Evolutionary conservation across 1,284 basidiomycete genomes (phyloP), one percentile per base, ranked within the genome.

Genomic region (Phellopilus nigrolimitatus): DNA sequence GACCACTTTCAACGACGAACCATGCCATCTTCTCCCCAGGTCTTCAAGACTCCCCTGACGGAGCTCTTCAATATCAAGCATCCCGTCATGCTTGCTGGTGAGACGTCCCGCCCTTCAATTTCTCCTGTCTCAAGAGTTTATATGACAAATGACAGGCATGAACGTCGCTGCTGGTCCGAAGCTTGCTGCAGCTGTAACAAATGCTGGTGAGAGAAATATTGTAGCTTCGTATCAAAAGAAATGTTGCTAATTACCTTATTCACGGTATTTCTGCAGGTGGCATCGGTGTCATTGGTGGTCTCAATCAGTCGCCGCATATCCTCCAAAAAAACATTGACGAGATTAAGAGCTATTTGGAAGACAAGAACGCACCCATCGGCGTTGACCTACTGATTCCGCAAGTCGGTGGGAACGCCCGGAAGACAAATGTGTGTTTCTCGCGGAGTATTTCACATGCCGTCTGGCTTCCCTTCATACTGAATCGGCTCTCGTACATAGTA

Each of bases 261-360:
- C 13, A 27, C 8, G 12, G 6, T 17, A 22, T 36, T 7, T 30
- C 17, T 33, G 34, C 49, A 78, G 80, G 83, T 53, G 91, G 89
- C 5, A 80, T 94, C 57, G 91, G 91, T 19, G 87, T 91, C 59
- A 90, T 93, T 57, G 91, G 90, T 4, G 89, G 90, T 34, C 67
- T 91, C 31, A 76, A 79, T 34, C 81, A 83, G 61, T 84, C 74
- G 56, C 84, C 86, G 10, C 83, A 80, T 58, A 75, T 82, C 60
- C 74, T 88, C 30, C 74, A 77, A 58, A 69, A 74, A 13, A 74
- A 71, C 10, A 86, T 88, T 42, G 70, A 80, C 30, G 82, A 89
- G 59, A 74, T 93, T 61, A 85, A 82, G 63, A 78, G 71, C 36
- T 67, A 80, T 59, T 73, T 93, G 7, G 79, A 84, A 56, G 77